Base-by-base conservation (phyloP, 2,329 filamentous ascomycete genomes). In the Pseudogymnoascus pannorum region DNA sequence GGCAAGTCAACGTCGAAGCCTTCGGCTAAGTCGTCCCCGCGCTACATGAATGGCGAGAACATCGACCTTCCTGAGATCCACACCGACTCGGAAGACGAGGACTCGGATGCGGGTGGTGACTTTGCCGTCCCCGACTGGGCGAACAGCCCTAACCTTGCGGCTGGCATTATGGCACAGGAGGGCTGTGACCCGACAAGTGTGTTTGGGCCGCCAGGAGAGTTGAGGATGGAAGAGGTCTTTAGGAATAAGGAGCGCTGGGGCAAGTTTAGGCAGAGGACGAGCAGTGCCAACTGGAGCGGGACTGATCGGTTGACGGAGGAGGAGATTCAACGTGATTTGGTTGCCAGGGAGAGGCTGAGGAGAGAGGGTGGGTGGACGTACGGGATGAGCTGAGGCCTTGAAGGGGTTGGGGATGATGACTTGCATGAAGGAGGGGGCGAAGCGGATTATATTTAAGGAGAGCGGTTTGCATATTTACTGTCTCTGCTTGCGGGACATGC, bases 141-240 rank as follows among this genome's bases (percentile, higher is more conserved):
- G 4, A 88, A 96, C 70, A 91, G 91, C 2, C 92, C 93, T 9
- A 88, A 91, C 65, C 82, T 99, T 51, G 85, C 87, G 16, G 80
- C 84, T 60, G 83, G 91, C 61, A 82, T 99, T 24, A 82, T 87
- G 62, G 81, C 85, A 58, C 95, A 99, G 72, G 92, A 99, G 73
- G 84, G 86, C 8, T 82, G 94, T 67, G 92, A 99, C 69, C 91
- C 92, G 0, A 85, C 90, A 69, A 78, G 83, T 36, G 89, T 99
- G 60, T 99, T 99, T 71, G 94, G 94, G 0, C 89, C 91, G 0
- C 91, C 96, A 22, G 87, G 84, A 9, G 90, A 92, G 11, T 80
- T 99, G 66, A 91, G 91, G 70, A 94, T 99, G 87, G 95, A 99
- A 70, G 92, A 97, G 72, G 92, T 97, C 31, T 99, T 99, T 76